Conservation (phyloP, 202 grass and related monocot species). For the Carex arenaria region DNA sequence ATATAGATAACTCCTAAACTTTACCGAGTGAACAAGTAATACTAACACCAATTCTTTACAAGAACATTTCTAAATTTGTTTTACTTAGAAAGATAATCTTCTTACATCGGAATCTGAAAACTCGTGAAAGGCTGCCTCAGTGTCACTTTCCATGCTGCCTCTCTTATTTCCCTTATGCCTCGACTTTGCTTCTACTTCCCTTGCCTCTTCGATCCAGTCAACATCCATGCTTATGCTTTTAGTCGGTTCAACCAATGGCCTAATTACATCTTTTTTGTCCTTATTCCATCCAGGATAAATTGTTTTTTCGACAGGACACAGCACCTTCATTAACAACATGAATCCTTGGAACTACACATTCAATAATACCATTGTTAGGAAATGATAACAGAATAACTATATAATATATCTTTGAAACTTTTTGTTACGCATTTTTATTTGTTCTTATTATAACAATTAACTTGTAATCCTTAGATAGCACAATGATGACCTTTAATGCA, state of each 20-base stretch:
- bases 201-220: neutral
- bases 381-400: neutral
- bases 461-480: neutral
- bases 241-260: neutral
- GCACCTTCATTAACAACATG: neutral
- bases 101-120: slow-evolving; percentile 14
- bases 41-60: neutral
- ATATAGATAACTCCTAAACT: neutral
- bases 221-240: neutral
- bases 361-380: neutral
- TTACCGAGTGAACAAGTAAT: neutral
- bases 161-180: neutral
- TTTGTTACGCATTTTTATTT: neutral
- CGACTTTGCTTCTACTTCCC: neutral
- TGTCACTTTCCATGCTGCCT: neutral
- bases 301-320: neutral
- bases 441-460: neutral
- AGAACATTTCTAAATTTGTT: neutral
- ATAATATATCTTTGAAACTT: neutral
- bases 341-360: neutral
- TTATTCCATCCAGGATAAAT: neutral
- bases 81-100: neutral
- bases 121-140: neutral
- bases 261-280: neutral
- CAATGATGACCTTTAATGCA: neutral